Conservation (phyloP, 306 rosid species). For the Vicia sativa region DNA sequence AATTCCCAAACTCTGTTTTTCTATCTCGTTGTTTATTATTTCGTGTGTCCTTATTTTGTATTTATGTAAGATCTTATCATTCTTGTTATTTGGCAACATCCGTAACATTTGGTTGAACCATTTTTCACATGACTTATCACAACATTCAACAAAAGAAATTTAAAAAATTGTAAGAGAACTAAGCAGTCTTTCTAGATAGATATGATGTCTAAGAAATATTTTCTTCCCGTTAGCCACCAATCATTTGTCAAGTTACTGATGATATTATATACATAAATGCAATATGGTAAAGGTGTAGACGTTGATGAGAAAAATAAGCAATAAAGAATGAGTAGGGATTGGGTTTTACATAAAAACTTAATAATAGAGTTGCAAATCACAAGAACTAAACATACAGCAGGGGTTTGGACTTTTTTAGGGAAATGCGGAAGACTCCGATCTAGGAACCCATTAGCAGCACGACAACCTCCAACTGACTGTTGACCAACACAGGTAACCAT, state of each 20-base stretch:
- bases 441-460: constrained; percentile 91
- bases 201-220: background rate
- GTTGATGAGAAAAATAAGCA: constrained; percentile 19
- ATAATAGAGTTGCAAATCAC: constrained; percentile 23
- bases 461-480: constrained; percentile 90
- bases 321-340: constrained; percentile 14
- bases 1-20: background rate
- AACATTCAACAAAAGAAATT: constrained; percentile 1
- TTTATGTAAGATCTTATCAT: too few species aligned
- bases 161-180: background rate
- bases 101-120: background rate
- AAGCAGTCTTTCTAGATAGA: constrained; percentile 3
- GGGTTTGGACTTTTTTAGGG: constrained; percentile 67
- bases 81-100: background rate
- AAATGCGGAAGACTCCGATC: constrained; percentile 99
- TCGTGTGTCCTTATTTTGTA: background rate
- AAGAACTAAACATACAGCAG: constrained; percentile 66
- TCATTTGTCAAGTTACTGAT: constrained; percentile 25
- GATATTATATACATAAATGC: constrained; percentile 14
- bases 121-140: constrained; percentile 1
- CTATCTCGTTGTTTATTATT: background rate
- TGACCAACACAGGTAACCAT: constrained; percentile 99
- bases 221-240: constrained; percentile 4
- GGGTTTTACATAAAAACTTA: constrained; percentile 6
- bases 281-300: constrained; percentile 10